Percentiles rank a stretch among this genome's conserved stretches.
Evolutionary conservation across 805 yeast species (phyloP).

Genomic region (Ogataea degrootiae): DNA sequence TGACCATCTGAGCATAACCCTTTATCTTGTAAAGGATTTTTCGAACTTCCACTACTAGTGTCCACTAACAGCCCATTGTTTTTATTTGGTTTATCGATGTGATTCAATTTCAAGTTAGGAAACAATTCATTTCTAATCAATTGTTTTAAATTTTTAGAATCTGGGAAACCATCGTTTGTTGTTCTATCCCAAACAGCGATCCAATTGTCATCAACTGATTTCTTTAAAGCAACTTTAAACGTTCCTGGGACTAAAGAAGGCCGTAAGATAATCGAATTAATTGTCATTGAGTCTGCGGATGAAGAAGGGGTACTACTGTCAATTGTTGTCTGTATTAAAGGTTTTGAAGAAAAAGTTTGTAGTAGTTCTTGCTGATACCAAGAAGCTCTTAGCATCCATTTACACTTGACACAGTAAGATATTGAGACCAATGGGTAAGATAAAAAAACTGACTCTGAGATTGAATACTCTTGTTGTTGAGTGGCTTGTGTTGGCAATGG

Average conservation of each 20-base stretch:
- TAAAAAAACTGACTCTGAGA: not conserved
- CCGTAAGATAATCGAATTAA: conserved; percentile 48
- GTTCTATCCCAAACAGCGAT: conserved; percentile 58
- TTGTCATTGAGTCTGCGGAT: conserved; percentile 26
- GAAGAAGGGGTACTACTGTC: not conserved
- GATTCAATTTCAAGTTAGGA: conserved; percentile 56
- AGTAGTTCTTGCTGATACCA: conserved; percentile 85
- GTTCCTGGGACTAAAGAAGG: conserved; percentile 48
- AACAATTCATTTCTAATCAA: conserved; percentile 54
- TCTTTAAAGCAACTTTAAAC: conserved; percentile 53
- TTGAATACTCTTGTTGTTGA: not conserved
- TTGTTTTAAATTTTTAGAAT: conserved; percentile 72
- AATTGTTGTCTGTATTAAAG: not conserved
- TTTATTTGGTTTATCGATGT: conserved; percentile 44
- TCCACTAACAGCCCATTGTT: conserved; percentile 17
- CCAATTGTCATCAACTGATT: conserved; percentile 22
- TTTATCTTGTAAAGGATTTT: conserved; percentile 1
- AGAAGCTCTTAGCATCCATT: conserved; percentile 83
- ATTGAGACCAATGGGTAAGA: conserved; percentile 60
- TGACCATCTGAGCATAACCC: conserved; percentile 7
- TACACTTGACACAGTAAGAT: conserved; percentile 75
- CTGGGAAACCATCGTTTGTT: conserved; percentile 74
- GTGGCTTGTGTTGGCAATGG: too few species aligned
- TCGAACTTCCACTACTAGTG: conserved; percentile 2
- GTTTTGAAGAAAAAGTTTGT: conserved; percentile 57